Percentiles rank a stretch among this genome's conserved stretches.
phyloP scores from a whole-genome alignment of 1,284 basidiomycete species.

The Farysia itapuensis region DNA sequence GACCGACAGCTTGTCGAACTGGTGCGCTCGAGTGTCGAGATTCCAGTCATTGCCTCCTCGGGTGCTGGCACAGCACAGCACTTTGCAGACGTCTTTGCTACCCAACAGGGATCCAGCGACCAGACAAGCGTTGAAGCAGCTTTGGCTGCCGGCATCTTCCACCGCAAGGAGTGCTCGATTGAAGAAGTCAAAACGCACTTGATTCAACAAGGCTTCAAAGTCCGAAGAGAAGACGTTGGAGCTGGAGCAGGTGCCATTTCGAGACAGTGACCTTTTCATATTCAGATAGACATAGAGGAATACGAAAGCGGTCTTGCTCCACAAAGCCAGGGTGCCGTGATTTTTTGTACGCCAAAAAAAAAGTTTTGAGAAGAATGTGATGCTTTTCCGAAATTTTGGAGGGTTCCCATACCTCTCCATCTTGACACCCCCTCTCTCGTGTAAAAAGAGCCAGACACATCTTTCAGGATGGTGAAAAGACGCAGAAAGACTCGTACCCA shows the following conservation, averaged over 20 bases:
- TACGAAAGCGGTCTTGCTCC: no score
- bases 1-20: conserved; percentile 77
- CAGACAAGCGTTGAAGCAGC: conserved; percentile 76
- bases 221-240: conserved; percentile 39
- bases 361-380: no score
- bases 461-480: conserved; percentile 35
- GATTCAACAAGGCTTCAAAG: conserved; percentile 36
- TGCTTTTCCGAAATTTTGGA: no score
- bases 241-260: conserved; percentile 37
- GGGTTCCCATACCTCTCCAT: no score
- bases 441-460: no score
- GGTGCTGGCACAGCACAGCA: conserved; percentile 79
- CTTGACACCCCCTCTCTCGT: no score
- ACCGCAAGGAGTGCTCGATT: conserved; percentile 78
- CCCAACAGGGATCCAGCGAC: background rate
- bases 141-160: conserved; percentile 96
- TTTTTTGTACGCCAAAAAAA: no score
- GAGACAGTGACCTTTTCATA: conserved; percentile 20
- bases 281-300: no score
- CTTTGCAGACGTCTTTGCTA: conserved; percentile 72
- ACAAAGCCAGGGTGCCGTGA: no score
- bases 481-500: conserved; percentile 57
- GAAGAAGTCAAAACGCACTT: conserved; percentile 61
- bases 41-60: conserved; percentile 92
- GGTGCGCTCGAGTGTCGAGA: conserved; percentile 74